Percentiles rank a stretch among this genome's conserved stretches.
Conservation (phyloP, 345 rosid genomes). For the Eucalyptus viminalis region DNA sequence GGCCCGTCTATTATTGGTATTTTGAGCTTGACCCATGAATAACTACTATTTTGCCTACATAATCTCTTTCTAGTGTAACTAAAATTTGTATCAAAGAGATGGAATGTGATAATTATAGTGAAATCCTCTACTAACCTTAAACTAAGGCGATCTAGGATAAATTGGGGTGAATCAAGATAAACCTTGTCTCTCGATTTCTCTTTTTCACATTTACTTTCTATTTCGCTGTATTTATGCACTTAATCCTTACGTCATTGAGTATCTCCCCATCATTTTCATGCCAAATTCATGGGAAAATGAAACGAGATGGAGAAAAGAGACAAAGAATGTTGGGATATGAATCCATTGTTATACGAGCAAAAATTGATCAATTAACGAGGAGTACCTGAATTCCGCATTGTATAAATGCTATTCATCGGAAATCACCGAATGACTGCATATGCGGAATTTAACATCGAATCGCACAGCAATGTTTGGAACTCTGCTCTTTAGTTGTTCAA, state of each 20-base stretch:
- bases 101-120: too few relatives aligned
- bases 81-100: too few relatives aligned
- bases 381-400: neutral
- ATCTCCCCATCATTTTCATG: neutral
- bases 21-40: too few relatives aligned
- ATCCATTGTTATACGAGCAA: neutral
- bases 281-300: neutral
- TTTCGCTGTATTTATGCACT: too few relatives aligned
- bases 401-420: neutral
- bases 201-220: neutral
- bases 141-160: neutral
- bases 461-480: neutral
- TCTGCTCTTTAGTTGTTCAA: neutral
- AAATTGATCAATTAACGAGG: neutral
- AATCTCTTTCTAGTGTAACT: too few relatives aligned
- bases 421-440: neutral
- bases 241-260: neutral
- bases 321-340: too few relatives aligned
- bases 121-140: neutral
- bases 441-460: neutral
- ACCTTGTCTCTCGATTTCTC: neutral
- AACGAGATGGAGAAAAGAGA: neutral
- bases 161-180: neutral
- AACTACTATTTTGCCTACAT: neutral
- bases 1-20: neutral